Conservation (phyloP, 495 filamentous ascomycete genomes). For the Aspergillus indologenus region DNA sequence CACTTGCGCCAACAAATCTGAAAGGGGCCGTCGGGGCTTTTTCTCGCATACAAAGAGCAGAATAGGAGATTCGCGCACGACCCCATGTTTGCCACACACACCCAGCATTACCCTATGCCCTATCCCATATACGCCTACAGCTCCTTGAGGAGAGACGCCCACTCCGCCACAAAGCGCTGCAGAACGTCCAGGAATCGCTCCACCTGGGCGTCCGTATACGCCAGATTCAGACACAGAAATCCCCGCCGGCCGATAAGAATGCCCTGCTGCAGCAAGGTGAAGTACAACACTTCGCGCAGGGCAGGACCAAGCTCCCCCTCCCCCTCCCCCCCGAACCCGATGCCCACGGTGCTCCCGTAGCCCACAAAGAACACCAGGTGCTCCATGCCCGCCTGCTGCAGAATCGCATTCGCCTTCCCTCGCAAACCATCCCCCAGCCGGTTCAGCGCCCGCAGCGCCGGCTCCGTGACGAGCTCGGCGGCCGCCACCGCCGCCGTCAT, state of each 20-base stretch:
- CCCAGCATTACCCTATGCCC: too few species aligned
- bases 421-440: background rate
- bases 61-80: too few species aligned
- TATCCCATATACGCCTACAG: too few species aligned
- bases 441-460: background rate
- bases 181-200: background rate
- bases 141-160: too few species aligned
- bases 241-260: background rate
- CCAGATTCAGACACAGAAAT: background rate
- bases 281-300: background rate
- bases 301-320: background rate
- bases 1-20: too few species aligned
- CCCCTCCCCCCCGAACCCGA: background rate
- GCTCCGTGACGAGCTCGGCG: background rate
- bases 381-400: background rate
- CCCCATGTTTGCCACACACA: too few species aligned
- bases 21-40: too few species aligned
- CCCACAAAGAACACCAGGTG: background rate
- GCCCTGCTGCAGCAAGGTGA: background rate
- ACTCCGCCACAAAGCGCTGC: too few species aligned
- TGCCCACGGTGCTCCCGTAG: background rate
- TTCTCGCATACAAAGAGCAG: too few species aligned
- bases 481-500: slow-evolving; percentile 33
- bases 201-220: background rate
- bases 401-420: background rate